Base-by-base conservation (phyloP, 345 rosid species). In the Xanthoceras sorbifolium region DNA sequence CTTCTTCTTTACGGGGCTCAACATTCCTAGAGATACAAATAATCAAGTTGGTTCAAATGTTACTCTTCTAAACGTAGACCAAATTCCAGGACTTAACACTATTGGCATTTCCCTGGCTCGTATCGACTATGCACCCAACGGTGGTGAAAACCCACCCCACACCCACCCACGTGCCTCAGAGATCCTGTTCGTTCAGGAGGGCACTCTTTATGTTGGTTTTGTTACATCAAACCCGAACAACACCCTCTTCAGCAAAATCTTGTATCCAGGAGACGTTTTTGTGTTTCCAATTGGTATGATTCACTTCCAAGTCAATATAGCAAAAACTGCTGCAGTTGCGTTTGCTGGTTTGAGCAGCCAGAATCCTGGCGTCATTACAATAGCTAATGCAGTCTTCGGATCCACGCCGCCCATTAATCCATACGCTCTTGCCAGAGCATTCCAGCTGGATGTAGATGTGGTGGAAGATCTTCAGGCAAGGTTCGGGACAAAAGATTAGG, bases 291-390 rank as follows among this genome's bases (percentile, higher is more conserved):
- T 65, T 0, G 79, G 83, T 0, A 44, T 81, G 26, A 79, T 81
- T 26, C 87, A 84, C 78, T 84, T 81, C 77, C 83, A 84, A 42
- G 11, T 79, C 62, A 84, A 82, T 10, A 18, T 63, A 0, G 85
- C 81, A n/a, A 42, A 76, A 11, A 73, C 64, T 12, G 36, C 34
- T 9, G 85, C 77, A 0, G 36, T 79, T 61, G 81, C 83, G 9
- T 63, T 84, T 54, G 73, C 76, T 6, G 81, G 7, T 17, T 8
- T 84, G 6, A 65, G 70, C 66, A 77, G 81, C 71, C 78, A 84
- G 14, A 82, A 81, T 34, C 83, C 85, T 7, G 80, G 85, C 1
- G 70, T 77, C 6, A 79, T 84, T 3, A 76, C 81, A 4, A 77
- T 84, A 1, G 80, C 87, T 1, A 80, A 81, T 1, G 20, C 82